Conservation (phyloP, 768 basidiomycete species). For the Tylopilus subfusipes region DNA sequence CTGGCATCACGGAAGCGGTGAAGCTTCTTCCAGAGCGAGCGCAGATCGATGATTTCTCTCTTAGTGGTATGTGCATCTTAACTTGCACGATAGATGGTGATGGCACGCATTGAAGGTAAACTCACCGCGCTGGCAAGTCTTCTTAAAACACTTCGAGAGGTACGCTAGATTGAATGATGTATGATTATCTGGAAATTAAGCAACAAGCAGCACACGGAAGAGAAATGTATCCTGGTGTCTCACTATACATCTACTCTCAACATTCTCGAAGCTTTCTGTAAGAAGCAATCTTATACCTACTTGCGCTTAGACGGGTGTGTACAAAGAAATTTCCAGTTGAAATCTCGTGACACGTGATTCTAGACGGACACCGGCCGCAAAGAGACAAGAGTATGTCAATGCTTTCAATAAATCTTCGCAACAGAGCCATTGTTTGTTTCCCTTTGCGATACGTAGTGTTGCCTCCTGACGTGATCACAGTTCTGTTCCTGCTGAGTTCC, state of each 20-base stretch:
- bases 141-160: slow-evolving; percentile 58
- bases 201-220: slow-evolving; percentile 60
- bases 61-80: slow-evolving; percentile 60
- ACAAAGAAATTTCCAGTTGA: background rate
- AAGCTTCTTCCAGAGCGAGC: slow-evolving; percentile 57
- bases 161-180: slow-evolving; percentile 21
- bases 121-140: slow-evolving; percentile 63
- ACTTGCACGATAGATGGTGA: background rate
- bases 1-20: slow-evolving; percentile 57
- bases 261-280: slow-evolving; percentile 84
- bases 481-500: slow-evolving; percentile 88
- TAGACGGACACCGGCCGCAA: slow-evolving; percentile 72
- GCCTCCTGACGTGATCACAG: slow-evolving; percentile 36
- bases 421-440: slow-evolving; percentile 58
- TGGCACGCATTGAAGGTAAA: slow-evolving; percentile 54
- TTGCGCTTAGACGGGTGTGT: slow-evolving; percentile 83
- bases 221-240: slow-evolving; percentile 96
- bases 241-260: slow-evolving; percentile 95
- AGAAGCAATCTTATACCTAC: slow-evolving; percentile 69
- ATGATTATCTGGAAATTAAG: slow-evolving; percentile 1
- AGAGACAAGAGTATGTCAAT: slow-evolving; percentile 85
- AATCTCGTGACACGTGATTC: background rate
- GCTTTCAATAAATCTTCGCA: slow-evolving; percentile 79
- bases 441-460: background rate
- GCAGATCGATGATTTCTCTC: slow-evolving; percentile 63